Evolutionary conservation across 495 filamentous ascomycete species (phyloP).

Genomic region (Cudoniella acicularis): DNA sequence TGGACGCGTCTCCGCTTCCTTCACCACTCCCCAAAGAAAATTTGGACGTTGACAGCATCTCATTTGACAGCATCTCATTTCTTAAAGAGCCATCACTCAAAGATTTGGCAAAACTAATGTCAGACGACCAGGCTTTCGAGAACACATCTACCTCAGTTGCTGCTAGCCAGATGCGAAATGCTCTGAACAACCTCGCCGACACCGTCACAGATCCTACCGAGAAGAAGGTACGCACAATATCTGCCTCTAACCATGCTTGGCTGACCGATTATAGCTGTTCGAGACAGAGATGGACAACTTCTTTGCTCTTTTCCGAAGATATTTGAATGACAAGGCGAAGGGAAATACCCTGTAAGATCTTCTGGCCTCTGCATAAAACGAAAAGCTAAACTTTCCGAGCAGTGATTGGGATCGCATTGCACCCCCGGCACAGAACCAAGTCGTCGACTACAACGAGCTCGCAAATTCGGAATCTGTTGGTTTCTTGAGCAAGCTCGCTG

Average conservation of each 20-base stretch:
- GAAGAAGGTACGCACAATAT: slow-evolving; percentile 63
- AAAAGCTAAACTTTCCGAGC: slow-evolving; percentile 24
- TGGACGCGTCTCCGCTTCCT: neutral
- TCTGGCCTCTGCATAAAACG: neutral
- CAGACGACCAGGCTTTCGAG: slow-evolving; percentile 77
- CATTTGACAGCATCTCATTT: neutral
- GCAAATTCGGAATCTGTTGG: slow-evolving; percentile 81
- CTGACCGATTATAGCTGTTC: slow-evolving; percentile 54
- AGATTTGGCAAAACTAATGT: slow-evolving; percentile 12
- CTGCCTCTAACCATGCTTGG: neutral
- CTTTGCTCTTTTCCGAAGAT: slow-evolving; percentile 95
- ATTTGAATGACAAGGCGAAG: slow-evolving; percentile 98
- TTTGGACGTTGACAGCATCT: neutral
- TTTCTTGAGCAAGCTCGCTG: slow-evolving; percentile 95
- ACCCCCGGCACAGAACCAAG: slow-evolving; percentile 85
- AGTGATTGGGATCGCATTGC: slow-evolving; percentile 94
- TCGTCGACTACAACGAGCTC: slow-evolving; percentile 87
- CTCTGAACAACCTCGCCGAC: slow-evolving; percentile 87
- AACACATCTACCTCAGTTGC: slow-evolving; percentile 98
- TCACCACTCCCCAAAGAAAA: neutral
- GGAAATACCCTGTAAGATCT: slow-evolving; percentile 71
- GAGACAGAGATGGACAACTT: slow-evolving; percentile 99
- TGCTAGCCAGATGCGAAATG: slow-evolving; percentile 98
- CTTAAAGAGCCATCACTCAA: slow-evolving; percentile 1
- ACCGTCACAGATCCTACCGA: slow-evolving; percentile 74